These are phyloP conservation scores for Roridomyces roridus DNA, from an alignment of 768 basidiomycete species.

Conservation along the genomic window DNA sequence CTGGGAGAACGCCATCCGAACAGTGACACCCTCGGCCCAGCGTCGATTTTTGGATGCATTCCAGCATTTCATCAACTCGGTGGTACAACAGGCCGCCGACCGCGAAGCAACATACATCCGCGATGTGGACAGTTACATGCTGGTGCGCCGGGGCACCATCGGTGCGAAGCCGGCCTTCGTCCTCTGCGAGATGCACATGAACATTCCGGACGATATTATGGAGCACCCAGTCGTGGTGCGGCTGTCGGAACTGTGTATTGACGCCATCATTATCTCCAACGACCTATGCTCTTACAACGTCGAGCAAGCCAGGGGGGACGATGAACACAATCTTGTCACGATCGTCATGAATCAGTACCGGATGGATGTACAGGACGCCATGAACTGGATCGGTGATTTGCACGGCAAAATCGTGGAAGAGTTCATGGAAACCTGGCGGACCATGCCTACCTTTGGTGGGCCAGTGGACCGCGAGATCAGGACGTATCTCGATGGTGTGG, in stretches of 20 bases:
- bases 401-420: constrained; percentile 34
- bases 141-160: constrained; percentile 45
- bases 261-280: constrained; percentile 44
- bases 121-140: constrained; percentile 45
- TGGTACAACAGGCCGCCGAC: constrained; percentile 50
- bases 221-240: constrained; percentile 41
- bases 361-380: constrained; percentile 40
- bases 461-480: constrained; percentile 38
- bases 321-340: constrained; percentile 47
- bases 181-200: constrained; percentile 39
- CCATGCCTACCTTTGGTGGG: constrained; percentile 42
- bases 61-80: constrained; percentile 40
- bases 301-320: constrained; percentile 42
- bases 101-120: constrained; percentile 38
- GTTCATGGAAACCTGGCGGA: constrained; percentile 35
- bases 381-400: constrained; percentile 42
- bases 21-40: constrained; percentile 28
- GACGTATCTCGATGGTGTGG: constrained; percentile 44
- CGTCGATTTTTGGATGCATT: constrained; percentile 45
- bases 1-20: constrained; percentile 37
- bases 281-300: constrained; percentile 33
- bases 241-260: constrained; percentile 33
- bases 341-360: constrained; percentile 45
- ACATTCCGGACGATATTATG: constrained; percentile 49
- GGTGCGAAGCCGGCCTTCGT: constrained; percentile 48